Evolutionary conservation across 1,284 basidiomycete species (phyloP).

Genomic region (Xerocomus cyaneibrunnescens): DNA sequence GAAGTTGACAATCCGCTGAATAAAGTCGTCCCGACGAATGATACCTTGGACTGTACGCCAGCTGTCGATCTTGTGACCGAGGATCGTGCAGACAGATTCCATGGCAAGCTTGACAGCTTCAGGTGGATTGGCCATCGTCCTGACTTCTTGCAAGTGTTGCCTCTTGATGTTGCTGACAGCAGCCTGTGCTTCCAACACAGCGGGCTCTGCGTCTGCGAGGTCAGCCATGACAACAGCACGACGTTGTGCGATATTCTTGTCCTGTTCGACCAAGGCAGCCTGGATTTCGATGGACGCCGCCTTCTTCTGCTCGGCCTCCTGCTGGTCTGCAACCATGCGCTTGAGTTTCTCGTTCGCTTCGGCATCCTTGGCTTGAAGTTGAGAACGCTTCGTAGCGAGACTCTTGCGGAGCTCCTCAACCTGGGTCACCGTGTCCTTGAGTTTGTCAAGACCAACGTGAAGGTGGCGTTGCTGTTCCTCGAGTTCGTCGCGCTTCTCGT

Average conservation of each 20-base stretch:
- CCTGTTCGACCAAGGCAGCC: constrained; percentile 88
- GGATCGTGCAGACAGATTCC: constrained; percentile 97
- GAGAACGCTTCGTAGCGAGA: constrained; percentile 90
- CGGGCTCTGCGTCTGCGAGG: constrained; percentile 97
- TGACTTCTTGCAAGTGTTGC: constrained; percentile 96
- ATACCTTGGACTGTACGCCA: constrained; percentile 98
- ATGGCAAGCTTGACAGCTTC: constrained; percentile 98
- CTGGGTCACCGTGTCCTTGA: constrained; percentile 92
- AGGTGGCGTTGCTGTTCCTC: constrained; percentile 99
- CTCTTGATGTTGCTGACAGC: constrained; percentile 98
- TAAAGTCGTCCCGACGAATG: constrained; percentile 98
- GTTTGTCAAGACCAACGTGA: constrained; percentile 97
- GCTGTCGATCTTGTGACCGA: constrained; percentile 96
- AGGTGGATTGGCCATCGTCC: constrained; percentile 98
- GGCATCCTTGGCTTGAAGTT: constrained; percentile 89
- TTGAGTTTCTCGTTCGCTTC: constrained; percentile 98
- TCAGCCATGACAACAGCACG: constrained; percentile 91
- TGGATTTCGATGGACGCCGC: constrained; percentile 95
- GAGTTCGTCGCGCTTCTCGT: constrained; percentile 96
- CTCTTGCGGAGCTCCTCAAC: constrained; percentile 96
- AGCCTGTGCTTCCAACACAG: constrained; percentile 91
- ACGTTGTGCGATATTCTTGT: constrained; percentile 87
- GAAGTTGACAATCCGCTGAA: constrained; percentile 95
- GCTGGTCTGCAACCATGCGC: constrained; percentile 98
- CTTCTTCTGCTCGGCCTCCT: constrained; percentile 98